phyloP scores from a whole-genome alignment of 2,329 filamentous ascomycete genomes.

The Trichophyton mentagrophytes region DNA sequence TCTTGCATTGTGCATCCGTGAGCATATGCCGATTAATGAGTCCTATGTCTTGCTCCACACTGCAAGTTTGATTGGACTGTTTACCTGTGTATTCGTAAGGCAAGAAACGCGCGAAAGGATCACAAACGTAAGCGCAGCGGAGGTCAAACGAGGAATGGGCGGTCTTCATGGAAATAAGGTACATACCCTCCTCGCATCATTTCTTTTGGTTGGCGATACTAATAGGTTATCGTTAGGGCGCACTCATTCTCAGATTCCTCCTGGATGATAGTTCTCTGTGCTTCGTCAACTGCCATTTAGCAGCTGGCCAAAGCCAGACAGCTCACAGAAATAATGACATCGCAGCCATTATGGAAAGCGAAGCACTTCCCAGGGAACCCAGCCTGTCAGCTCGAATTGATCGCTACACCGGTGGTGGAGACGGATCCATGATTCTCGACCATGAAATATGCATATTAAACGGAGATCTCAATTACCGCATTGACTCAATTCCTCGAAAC shows the following conservation, averaged over 20 bases:
- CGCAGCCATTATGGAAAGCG: conserved; percentile 71
- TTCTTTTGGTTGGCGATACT: not conserved
- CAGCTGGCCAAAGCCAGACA: conserved; percentile 83
- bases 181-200: not conserved
- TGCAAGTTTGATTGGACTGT: conserved; percentile 80
- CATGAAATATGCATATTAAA: conserved; percentile 97
- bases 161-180: conserved; percentile 89
- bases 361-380: conserved; percentile 58
- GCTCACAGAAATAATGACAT: conserved; percentile 86
- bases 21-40: conserved; percentile 57
- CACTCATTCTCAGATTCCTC: conserved; percentile 79
- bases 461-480: conserved; percentile 94
- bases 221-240: conserved; percentile 43
- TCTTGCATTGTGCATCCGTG: conserved; percentile 66
- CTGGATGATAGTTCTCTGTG: conserved; percentile 89
- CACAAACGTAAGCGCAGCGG: conserved; percentile 60
- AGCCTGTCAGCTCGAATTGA: conserved; percentile 58
- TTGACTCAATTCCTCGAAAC: conserved; percentile 91
- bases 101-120: conserved; percentile 63
- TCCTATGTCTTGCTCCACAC: conserved; percentile 82
- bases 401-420: conserved; percentile 78
- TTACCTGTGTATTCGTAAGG: conserved; percentile 92
- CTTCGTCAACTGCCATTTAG: conserved; percentile 94
- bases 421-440: conserved; percentile 87
- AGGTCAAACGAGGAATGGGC: conserved; percentile 93